Conservation (phyloP, 345 rosid genomes). For the Lepidium africanum region DNA sequence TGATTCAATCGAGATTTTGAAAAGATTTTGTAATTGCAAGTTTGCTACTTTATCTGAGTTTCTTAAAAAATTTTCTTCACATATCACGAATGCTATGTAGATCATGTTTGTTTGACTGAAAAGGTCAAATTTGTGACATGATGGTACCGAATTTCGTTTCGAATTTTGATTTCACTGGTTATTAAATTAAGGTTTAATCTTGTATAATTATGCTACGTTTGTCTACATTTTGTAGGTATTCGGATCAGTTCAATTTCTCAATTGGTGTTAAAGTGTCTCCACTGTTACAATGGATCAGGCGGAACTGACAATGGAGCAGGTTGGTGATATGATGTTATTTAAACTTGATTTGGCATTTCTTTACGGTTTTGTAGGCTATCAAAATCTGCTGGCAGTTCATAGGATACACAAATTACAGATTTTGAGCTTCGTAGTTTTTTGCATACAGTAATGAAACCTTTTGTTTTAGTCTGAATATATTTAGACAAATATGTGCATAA, state of each 20-base stretch:
- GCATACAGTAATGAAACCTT: too few relatives aligned
- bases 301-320: conserved; percentile 70
- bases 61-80: background rate
- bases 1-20: background rate
- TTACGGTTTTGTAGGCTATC: too few relatives aligned
- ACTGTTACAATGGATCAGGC: conserved; percentile 62
- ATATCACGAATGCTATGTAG: conserved; percentile 13
- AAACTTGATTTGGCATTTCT: background rate
- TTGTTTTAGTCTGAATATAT: too few relatives aligned
- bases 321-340: conserved; percentile 27
- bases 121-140: background rate
- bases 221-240: conserved; percentile 17
- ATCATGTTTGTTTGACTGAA: conserved; percentile 10
- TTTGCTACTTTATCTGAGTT: background rate
- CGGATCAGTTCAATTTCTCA: conserved; percentile 18
- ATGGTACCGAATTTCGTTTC: background rate
- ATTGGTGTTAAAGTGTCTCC: conserved; percentile 19
- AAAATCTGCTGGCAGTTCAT: too few relatives aligned
- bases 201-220: background rate
- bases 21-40: background rate
- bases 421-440: too few relatives aligned
- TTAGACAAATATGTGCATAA: too few relatives aligned
- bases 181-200: background rate
- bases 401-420: too few relatives aligned
- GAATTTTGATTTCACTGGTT: background rate